Percentiles rank a stretch among this genome's conserved stretches.
Conservation (phyloP, 495 filamentous ascomycete species). For the Hypoxylon fragiforme region DNA sequence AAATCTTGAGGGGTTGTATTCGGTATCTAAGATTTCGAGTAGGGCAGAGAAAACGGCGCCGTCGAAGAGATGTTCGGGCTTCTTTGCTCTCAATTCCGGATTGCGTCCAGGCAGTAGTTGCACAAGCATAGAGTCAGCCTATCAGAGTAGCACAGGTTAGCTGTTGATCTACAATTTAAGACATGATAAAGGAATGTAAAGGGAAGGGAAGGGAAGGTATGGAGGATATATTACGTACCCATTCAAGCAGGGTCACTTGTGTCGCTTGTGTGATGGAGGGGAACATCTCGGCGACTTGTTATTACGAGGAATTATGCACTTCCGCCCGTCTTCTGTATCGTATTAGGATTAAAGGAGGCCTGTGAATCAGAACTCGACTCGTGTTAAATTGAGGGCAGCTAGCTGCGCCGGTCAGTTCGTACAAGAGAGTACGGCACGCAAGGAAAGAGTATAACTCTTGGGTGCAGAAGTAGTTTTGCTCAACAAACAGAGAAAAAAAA, state of each 20-base stretch:
- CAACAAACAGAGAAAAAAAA: neutral
- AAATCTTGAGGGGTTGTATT: slow-evolving; percentile 69
- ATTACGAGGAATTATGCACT: slow-evolving; percentile 2
- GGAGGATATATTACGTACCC: slow-evolving; percentile 37
- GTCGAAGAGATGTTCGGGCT: slow-evolving; percentile 67
- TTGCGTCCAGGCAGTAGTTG: slow-evolving; percentile 23
- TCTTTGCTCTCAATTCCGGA: slow-evolving; percentile 37
- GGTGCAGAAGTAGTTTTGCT: neutral
- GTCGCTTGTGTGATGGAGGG: slow-evolving; percentile 33
- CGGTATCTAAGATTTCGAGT: slow-evolving; percentile 62
- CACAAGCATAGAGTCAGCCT: slow-evolving; percentile 36
- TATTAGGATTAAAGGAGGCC: slow-evolving; percentile 25
- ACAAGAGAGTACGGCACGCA: neutral
- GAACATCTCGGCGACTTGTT: slow-evolving; percentile 29
- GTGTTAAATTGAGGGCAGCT: slow-evolving; percentile 10
- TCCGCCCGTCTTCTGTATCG: neutral
- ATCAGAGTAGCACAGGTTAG: slow-evolving; percentile 19
- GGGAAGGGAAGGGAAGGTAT: neutral
- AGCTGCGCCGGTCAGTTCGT: slow-evolving; percentile 10
- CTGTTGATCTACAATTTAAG: slow-evolving; percentile 1
- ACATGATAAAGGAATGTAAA: neutral
- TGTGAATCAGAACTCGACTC: slow-evolving; percentile 3
- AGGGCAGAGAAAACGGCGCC: slow-evolving; percentile 66
- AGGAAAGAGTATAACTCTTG: neutral
- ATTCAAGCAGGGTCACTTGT: slow-evolving; percentile 50